Base-by-base conservation (phyloP, 2,329 filamentous ascomycete genomes). In the Monosporascus sp. region DNA sequence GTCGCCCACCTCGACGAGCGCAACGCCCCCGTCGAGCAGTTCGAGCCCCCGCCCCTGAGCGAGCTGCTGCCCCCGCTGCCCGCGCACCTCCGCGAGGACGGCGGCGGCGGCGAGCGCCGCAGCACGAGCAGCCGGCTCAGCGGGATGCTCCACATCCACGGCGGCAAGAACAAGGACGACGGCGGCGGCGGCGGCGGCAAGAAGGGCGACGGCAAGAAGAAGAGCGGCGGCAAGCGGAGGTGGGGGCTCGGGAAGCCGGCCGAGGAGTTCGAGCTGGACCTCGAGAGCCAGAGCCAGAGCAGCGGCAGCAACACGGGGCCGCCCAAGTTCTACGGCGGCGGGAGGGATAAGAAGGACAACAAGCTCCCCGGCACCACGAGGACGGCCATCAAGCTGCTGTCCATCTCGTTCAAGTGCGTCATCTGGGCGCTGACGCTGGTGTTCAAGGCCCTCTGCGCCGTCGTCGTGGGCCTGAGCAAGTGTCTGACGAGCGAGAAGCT, bases 221-320 rank as follows among this genome's bases (percentile, higher is more conserved):
- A 67, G 50, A 65, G 68, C 47, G 63, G 65, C 47, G 70, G 58
- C 61, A 70, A 68, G 60, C 66, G 68, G 51, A 66, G 66, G 37
- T 75, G 73, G 58, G 74, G 43, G 18, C 37, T 40, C 5, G 37
- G 37, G 20, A 24, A 28, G 24, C 43, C 43, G 20, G 17, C 43
- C 20, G 79, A 85, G 59, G 76, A 79, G 60, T 79, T 85, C 53
- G 84, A 82, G 65, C 70, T 86, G 38, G 84, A 87, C 59, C 66
- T 87, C 5, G 84, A 86, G 68, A 86, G 82, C 63, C 84, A 86
- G 67, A 31, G 28, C 28, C 28, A 3, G 2, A 31, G 28, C 28
- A 71, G 74, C 7, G 76, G 74, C 51, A 78, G 75, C 58, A 45
- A 24, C 43, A 15, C 28, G 17, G 43, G 37, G 17, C 17, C 20